These are phyloP conservation scores for Malbranchea cinnamomea DNA, from an alignment of 2,329 filamentous ascomycete species.

Conservation along the genomic window DNA sequence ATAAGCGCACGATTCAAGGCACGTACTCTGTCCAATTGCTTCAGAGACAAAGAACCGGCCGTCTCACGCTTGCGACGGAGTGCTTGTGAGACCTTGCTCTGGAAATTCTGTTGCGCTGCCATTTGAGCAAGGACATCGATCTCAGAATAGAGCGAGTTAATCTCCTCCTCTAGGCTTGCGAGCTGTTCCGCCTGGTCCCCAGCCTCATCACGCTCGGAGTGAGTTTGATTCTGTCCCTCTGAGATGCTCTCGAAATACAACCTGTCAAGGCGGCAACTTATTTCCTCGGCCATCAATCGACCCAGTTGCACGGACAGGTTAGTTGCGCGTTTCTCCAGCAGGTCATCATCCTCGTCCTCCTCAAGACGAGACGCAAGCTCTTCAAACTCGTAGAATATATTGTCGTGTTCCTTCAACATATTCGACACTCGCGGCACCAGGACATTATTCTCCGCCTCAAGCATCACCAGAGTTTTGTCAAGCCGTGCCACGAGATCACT, in stretches of 20 bases:
- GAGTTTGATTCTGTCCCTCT: background rate
- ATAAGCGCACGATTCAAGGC: too few species aligned
- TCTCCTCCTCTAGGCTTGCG: slow-evolving; percentile 20
- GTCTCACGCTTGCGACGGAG: slow-evolving; percentile 19
- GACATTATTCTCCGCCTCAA: slow-evolving; percentile 18
- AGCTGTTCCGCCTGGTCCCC: slow-evolving; percentile 10
- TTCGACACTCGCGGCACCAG: slow-evolving; percentile 20
- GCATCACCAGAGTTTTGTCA: slow-evolving; percentile 17
- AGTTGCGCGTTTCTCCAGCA: slow-evolving; percentile 15
- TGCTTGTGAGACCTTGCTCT: slow-evolving; percentile 23
- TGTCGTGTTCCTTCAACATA: slow-evolving; percentile 24
- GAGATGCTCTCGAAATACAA: slow-evolving; percentile 20
- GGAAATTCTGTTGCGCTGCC: slow-evolving; percentile 28
- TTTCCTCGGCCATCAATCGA: slow-evolving; percentile 21
- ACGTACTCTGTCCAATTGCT: slow-evolving; percentile 22
- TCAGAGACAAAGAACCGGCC: slow-evolving; percentile 16
- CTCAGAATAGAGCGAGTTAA: slow-evolving; percentile 26
- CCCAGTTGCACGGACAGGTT: slow-evolving; percentile 19
- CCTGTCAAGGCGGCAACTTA: slow-evolving; percentile 25
- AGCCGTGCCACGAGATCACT: slow-evolving; percentile 20
- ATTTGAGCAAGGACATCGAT: slow-evolving; percentile 27
- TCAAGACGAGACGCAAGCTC: slow-evolving; percentile 16
- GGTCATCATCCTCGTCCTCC: slow-evolving; percentile 16
- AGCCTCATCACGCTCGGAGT: background rate
- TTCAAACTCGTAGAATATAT: slow-evolving; percentile 18